A percentile compares a stretch with the other conserved stretches of the same genome.
These are phyloP conservation scores for Pseudodiploospora longispora DNA, from an alignment of 2,329 filamentous ascomycete genomes.

Conservation along the genomic window DNA sequence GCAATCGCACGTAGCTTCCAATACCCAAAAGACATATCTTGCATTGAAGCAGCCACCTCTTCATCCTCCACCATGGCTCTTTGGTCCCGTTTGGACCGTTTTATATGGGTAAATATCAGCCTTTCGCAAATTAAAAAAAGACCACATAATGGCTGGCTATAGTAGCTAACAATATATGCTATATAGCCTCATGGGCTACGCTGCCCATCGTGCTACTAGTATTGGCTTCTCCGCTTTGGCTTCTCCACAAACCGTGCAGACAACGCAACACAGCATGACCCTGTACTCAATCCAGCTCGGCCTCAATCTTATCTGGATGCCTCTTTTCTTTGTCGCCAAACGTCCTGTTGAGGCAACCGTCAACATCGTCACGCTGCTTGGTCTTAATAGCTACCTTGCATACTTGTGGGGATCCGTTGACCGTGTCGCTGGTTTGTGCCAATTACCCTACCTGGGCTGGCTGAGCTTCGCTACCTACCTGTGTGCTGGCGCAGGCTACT, in stretches of 20 bases:
- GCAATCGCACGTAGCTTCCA: constrained; percentile 32
- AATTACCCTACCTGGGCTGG: constrained; percentile 82
- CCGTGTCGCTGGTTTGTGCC: constrained; percentile 59
- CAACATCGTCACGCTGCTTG: constrained; percentile 67
- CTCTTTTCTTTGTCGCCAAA: constrained; percentile 77
- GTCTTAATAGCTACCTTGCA: constrained; percentile 64
- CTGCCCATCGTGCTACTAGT: constrained; percentile 68
- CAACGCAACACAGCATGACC: constrained; percentile 61
- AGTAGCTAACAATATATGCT: not conserved
- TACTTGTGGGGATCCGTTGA: constrained; percentile 73
- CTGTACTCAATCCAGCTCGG: constrained; percentile 81
- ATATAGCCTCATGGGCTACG: constrained; percentile 70
- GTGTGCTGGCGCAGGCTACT: constrained; percentile 56
- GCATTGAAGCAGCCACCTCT: constrained; percentile 60
- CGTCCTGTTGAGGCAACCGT: constrained; percentile 65
- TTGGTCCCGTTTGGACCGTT: constrained; percentile 57
- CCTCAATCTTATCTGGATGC: constrained; percentile 85
- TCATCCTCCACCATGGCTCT: constrained; percentile 52
- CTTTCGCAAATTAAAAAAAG: constrained; percentile 4
- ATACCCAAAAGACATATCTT: constrained; percentile 55
- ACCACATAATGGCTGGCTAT: too few species aligned
- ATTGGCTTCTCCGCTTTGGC: constrained; percentile 51
- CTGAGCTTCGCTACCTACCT: constrained; percentile 82
- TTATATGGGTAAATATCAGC: constrained; percentile 45
- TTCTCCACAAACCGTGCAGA: constrained; percentile 43